Conservation (phyloP, 129 eudicot species). For the Centrapalus pauciflorus region DNA sequence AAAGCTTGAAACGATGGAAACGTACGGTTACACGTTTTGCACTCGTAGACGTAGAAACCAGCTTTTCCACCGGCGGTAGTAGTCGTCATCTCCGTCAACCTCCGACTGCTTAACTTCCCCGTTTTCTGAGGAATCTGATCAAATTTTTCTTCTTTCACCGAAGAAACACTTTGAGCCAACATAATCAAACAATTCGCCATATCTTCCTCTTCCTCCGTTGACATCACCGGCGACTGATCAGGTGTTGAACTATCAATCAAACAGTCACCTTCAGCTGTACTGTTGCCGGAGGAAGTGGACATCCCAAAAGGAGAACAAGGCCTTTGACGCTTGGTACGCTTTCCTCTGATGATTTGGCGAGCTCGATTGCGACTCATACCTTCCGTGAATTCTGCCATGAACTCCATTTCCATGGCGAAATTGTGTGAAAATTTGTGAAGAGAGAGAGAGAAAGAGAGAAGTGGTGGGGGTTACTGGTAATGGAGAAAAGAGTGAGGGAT, state of each 20-base stretch:
- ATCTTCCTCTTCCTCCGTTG: conserved; percentile 71
- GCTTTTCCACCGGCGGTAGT: conserved; percentile 24
- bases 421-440: conserved; percentile 11
- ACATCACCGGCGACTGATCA: conserved; percentile 26
- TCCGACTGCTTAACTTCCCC: conserved; percentile 31
- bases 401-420: conserved; percentile 37
- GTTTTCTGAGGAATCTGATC: conserved; percentile 13
- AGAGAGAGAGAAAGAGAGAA: conserved; percentile 7
- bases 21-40: conserved; percentile 73
- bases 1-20: conserved; percentile 92
- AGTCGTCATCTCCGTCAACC: conserved; percentile 24
- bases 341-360: conserved; percentile 35
- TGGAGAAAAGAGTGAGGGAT: conserved; percentile 19
- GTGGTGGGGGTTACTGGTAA: conserved; percentile 15
- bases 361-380: conserved; percentile 27
- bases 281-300: conserved; percentile 22
- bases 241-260: conserved; percentile 7
- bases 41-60: conserved; percentile 54
- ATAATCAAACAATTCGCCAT: conserved; percentile 79
- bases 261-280: conserved; percentile 1
- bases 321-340: conserved; percentile 63
- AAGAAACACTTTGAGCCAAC: conserved; percentile 55
- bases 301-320: conserved; percentile 24
- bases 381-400: conserved; percentile 39
- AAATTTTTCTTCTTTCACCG: neutral